Conservation (phyloP, 257 asterid species). For the Misopates orontium region DNA sequence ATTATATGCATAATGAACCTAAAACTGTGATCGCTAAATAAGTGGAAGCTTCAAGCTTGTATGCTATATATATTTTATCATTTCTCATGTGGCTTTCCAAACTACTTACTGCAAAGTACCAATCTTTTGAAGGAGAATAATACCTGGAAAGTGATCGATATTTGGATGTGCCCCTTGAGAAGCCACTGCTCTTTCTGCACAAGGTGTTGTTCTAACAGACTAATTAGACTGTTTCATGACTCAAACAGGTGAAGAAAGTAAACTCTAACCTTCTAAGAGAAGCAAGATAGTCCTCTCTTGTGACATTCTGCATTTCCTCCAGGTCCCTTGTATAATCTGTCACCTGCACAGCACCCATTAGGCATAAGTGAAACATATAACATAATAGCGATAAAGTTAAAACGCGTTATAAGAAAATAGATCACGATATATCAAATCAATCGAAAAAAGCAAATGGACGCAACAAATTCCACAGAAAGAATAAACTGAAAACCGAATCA, state of each 20-base stretch:
- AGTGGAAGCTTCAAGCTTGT: slow-evolving; percentile 13
- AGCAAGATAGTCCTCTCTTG: slow-evolving; percentile 96
- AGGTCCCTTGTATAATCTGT: slow-evolving; percentile 94
- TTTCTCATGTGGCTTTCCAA: too few species aligned
- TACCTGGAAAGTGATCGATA: slow-evolving; percentile 97
- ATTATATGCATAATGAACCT: slow-evolving; percentile 4
- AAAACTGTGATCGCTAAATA: slow-evolving; percentile 24
- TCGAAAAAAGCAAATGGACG: slow-evolving; percentile 18
- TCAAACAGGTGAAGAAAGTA: background rate
- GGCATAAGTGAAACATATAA: slow-evolving; percentile 20
- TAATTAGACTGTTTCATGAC: slow-evolving; percentile 15
- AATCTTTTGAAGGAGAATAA: slow-evolving; percentile 13
- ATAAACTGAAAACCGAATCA: slow-evolving; percentile 13
- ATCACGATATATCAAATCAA: slow-evolving; percentile 1
- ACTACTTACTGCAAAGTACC: background rate
- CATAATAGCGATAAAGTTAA: slow-evolving; percentile 5
- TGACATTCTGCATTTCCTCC: slow-evolving; percentile 93
- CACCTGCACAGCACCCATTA: slow-evolving; percentile 55
- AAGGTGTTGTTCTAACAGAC: slow-evolving; percentile 32
- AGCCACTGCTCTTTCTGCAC: slow-evolving; percentile 98
- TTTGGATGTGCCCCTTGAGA: slow-evolving; percentile 90
- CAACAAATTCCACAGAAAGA: slow-evolving; percentile 10
- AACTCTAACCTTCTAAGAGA: slow-evolving; percentile 79
- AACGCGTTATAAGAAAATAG: background rate
- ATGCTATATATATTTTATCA: slow-evolving; percentile 4